Evolutionary conservation across 1,284 basidiomycete genomes (phyloP).

Genomic region (Volvariella volvacea): DNA sequence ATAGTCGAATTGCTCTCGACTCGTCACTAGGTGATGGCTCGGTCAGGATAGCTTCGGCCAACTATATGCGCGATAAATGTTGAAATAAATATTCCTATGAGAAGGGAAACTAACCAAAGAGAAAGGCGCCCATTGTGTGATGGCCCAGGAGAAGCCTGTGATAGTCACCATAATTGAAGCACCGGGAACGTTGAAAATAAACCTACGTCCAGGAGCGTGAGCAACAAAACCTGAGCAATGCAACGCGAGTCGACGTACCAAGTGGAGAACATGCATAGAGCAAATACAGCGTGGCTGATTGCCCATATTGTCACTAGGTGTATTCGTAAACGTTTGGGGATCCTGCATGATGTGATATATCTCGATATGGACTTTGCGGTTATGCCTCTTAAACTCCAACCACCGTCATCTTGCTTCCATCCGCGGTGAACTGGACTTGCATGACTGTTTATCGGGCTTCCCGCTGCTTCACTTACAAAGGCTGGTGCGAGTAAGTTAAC

Average conservation of each 20-base stretch:
- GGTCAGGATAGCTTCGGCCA: constrained; percentile 66
- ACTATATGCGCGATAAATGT: constrained; percentile 27
- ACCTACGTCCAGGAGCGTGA: constrained; percentile 36
- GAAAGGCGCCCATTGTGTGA: constrained; percentile 78
- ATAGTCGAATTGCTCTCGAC: constrained; percentile 44
- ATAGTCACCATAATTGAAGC: constrained; percentile 62
- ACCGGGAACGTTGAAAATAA: constrained; percentile 54
- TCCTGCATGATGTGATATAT: constrained; percentile 16
- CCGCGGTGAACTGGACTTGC: constrained; percentile 3
- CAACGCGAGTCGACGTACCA: constrained; percentile 43
- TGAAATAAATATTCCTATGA: background rate
- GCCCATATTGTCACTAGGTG: constrained; percentile 72
- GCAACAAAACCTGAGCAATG: constrained; percentile 1
- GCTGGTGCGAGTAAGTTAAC: constrained; percentile 71
- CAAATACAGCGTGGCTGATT: constrained; percentile 63
- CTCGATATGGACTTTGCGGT: constrained; percentile 7
- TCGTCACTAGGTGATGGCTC: constrained; percentile 40
- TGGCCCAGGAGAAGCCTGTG: constrained; percentile 73
- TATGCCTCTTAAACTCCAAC: constrained; percentile 11
- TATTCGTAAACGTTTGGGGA: constrained; percentile 38
- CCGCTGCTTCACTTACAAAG: constrained; percentile 42
- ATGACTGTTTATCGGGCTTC: background rate
- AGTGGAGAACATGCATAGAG: constrained; percentile 64
- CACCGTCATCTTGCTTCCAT: constrained; percentile 14
- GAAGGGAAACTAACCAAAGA: constrained; percentile 44